phyloP scores from a whole-genome alignment of 2,329 filamentous ascomycete species.

The Elsinoe perseae region DNA sequence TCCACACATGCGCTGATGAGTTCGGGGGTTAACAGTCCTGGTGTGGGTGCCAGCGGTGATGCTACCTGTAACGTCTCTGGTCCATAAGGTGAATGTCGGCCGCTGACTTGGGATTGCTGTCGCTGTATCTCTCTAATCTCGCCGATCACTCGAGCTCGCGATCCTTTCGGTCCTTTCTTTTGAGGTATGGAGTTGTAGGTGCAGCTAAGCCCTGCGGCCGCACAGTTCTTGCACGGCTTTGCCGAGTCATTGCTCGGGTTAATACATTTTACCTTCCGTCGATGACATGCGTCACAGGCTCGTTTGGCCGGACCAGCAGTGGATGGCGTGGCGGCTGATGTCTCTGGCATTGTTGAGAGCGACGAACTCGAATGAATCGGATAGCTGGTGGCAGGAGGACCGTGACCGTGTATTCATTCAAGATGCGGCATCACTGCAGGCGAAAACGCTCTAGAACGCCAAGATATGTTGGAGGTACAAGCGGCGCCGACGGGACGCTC shows the following conservation, averaged over 20 bases:
- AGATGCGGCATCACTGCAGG: not conserved
- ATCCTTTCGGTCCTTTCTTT: slow-evolving; percentile 57
- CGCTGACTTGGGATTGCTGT: slow-evolving; percentile 18
- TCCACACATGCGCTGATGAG: slow-evolving; percentile 50
- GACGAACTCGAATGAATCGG: not conserved
- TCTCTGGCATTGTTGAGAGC: not conserved
- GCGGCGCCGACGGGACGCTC: not conserved
- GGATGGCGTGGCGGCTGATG: not conserved
- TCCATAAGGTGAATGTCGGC: slow-evolving; percentile 21
- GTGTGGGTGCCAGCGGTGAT: slow-evolving; percentile 39
- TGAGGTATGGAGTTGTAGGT: slow-evolving; percentile 58
- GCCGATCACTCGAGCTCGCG: slow-evolving; percentile 55
- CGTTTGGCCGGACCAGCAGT: slow-evolving; percentile 18
- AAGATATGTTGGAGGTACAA: not conserved
- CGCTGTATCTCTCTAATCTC: slow-evolving; percentile 49
- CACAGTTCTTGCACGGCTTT: slow-evolving; percentile 54
- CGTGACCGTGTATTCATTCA: slow-evolving; percentile 7
- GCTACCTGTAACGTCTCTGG: slow-evolving; percentile 36
- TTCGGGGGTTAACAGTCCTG: slow-evolving; percentile 43
- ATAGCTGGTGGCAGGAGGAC: not conserved
- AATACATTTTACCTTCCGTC: slow-evolving; percentile 46
- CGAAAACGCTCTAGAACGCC: not conserved
- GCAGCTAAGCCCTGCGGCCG: slow-evolving; percentile 52
- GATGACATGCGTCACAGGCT: slow-evolving; percentile 31
- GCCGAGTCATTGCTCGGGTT: slow-evolving; percentile 35